These are phyloP conservation scores for Ganoderma sinense DNA, from an alignment of 1,284 basidiomycete genomes.

Conservation along the genomic window DNA sequence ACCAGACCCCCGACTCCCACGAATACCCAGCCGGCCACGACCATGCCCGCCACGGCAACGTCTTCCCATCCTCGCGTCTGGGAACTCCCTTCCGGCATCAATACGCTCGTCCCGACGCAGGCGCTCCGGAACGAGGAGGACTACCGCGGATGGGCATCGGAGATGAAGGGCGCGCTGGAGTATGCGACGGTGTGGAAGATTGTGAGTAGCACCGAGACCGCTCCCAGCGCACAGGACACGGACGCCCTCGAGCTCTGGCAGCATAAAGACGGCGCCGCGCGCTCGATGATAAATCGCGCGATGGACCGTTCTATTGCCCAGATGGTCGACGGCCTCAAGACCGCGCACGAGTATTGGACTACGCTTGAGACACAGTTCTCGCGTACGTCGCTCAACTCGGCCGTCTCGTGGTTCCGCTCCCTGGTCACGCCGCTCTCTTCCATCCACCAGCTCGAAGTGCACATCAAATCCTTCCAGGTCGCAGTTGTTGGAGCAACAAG, in stretches of 20 bases:
- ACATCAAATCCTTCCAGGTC: slow-evolving; percentile 8
- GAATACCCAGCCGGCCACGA: too few species aligned
- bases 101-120: background rate
- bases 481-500: too few species aligned
- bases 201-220: slow-evolving; percentile 5
- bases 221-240: background rate
- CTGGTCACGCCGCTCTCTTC: slow-evolving; percentile 14
- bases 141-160: slow-evolving; percentile 1
- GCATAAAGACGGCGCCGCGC: slow-evolving; percentile 8
- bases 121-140: slow-evolving; percentile 14
- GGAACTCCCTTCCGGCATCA: slow-evolving; percentile 11
- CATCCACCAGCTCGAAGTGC: slow-evolving; percentile 3
- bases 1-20: too few species aligned
- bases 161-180: slow-evolving; percentile 12
- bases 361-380: slow-evolving; percentile 12
- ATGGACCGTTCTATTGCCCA: background rate
- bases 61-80: background rate
- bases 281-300: slow-evolving; percentile 1
- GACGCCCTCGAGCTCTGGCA: slow-evolving; percentile 6
- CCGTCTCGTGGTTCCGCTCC: slow-evolving; percentile 1
- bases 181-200: slow-evolving; percentile 14
- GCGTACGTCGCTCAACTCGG: slow-evolving; percentile 12
- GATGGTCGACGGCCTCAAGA: background rate
- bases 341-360: slow-evolving; percentile 3
- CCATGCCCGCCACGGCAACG: background rate